Evolutionary conservation across 495 filamentous ascomycete genomes (phyloP).

Genomic region (Hamigera avellanea): DNA sequence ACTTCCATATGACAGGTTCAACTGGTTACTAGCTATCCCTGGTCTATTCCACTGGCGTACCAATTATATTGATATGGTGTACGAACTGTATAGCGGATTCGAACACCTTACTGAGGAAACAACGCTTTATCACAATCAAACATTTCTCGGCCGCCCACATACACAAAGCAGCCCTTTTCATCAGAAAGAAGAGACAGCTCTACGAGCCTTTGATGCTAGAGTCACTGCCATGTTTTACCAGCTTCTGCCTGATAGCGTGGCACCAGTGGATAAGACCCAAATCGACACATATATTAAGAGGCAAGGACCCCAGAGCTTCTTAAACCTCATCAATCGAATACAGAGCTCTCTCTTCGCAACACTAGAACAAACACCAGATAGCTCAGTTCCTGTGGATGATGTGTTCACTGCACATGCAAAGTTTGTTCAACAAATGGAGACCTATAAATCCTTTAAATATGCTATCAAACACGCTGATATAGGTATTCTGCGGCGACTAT

Average conservation of each 20-base stretch:
- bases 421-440: slow-evolving; percentile 8
- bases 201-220: slow-evolving; percentile 4
- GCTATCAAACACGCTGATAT: slow-evolving; percentile 8
- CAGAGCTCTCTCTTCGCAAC: slow-evolving; percentile 4
- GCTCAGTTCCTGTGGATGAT: too few relatives aligned
- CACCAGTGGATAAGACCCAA: background rate
- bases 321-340: slow-evolving; percentile 2
- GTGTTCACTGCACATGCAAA: slow-evolving; percentile 4
- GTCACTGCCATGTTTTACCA: slow-evolving; percentile 4
- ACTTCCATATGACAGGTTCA: slow-evolving; percentile 5
- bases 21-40: slow-evolving; percentile 5
- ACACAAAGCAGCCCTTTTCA: slow-evolving; percentile 4
- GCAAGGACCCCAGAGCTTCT: slow-evolving; percentile 1
- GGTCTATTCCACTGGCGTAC: slow-evolving; percentile 7
- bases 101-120: too few relatives aligned
- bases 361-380: slow-evolving; percentile 1
- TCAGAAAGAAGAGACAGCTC: slow-evolving; percentile 4
- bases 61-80: slow-evolving; percentile 6
- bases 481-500: slow-evolving; percentile 4
- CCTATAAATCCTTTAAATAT: slow-evolving; percentile 7
- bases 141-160: slow-evolving; percentile 3
- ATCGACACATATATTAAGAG: slow-evolving; percentile 2
- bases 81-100: slow-evolving; percentile 4
- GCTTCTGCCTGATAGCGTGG: background rate
- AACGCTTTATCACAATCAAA: slow-evolving; percentile 6